Conservation (phyloP, 1,139 yeast species). For the Suhomyces bokatorum region DNA sequence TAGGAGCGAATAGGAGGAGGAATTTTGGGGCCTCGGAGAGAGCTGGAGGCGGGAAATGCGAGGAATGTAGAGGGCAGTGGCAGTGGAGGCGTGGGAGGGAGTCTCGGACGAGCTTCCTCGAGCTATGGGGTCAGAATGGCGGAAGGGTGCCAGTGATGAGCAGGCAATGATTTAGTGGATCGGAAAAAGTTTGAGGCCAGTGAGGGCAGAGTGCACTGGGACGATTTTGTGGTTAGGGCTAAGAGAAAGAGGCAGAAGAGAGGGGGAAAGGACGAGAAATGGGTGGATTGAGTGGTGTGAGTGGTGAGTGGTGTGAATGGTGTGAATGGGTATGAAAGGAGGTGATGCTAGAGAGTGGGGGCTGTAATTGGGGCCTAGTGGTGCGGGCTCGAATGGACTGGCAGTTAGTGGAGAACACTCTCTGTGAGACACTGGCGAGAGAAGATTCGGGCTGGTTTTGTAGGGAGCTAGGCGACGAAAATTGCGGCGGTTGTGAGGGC, state of each 20-base stretch:
- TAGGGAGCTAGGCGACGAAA: not conserved
- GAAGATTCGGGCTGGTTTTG: not conserved
- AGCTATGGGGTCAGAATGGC: not conserved
- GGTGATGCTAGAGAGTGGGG: not conserved
- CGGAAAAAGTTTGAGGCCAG: slow-evolving; percentile 6
- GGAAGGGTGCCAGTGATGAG: slow-evolving; percentile 8
- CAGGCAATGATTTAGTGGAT: slow-evolving; percentile 7
- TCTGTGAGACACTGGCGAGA: no score
- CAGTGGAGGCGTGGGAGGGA: not conserved
- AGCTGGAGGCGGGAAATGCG: not conserved
- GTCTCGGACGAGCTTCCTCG: not conserved
- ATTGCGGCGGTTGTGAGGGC: not conserved
- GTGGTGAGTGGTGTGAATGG: no score
- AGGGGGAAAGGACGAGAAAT: not conserved
- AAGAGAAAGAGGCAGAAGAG: not conserved
- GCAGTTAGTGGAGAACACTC: no score
- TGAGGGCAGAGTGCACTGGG: slow-evolving; percentile 3
- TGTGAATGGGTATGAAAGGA: no score
- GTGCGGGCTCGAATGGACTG: no score
- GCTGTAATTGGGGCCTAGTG: no score
- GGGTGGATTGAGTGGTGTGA: no score
- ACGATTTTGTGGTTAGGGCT: slow-evolving; percentile 7
- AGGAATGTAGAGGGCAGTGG: not conserved
- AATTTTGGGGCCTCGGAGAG: not conserved
- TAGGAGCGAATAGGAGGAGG: not conserved